phyloP scores from a whole-genome alignment of 2,329 filamentous ascomycete genomes.

The Calonectria henricotiae region DNA sequence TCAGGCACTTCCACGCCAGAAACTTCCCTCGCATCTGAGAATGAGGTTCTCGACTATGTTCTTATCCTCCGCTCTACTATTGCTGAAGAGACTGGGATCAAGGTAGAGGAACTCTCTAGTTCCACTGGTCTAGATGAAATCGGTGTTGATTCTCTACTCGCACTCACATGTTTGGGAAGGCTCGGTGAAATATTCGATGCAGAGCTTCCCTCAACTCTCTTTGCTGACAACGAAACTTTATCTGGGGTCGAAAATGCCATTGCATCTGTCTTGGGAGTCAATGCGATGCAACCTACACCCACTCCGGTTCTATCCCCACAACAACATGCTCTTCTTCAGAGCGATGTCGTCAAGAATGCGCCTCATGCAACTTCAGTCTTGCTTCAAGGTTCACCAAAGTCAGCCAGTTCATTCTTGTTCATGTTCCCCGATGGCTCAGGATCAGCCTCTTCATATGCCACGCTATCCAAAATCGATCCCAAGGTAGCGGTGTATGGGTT shows the following conservation, averaged over 20 bases:
- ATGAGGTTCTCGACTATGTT: constrained; percentile 30
- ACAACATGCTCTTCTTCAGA: not conserved
- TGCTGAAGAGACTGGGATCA: constrained; percentile 45
- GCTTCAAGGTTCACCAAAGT: constrained; percentile 42
- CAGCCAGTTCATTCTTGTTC: constrained; percentile 42
- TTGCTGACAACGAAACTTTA: constrained; percentile 43
- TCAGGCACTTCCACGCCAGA: constrained; percentile 63
- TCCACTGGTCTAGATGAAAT: constrained; percentile 43
- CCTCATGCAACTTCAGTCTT: constrained; percentile 49
- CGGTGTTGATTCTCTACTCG: constrained; percentile 46
- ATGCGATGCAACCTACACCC: not conserved
- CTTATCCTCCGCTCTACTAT: constrained; percentile 40
- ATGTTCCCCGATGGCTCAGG: constrained; percentile 55
- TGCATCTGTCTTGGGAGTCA: constrained; percentile 20
- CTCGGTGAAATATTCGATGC: constrained; percentile 50
- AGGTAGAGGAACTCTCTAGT: constrained; percentile 37
- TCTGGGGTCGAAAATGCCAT: constrained; percentile 44
- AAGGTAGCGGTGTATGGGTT: constrained; percentile 68
- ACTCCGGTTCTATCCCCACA: not conserved
- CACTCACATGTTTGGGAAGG: constrained; percentile 41
- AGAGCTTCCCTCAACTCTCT: constrained; percentile 41
- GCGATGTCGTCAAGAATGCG: constrained; percentile 32
- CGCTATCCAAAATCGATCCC: constrained; percentile 59
- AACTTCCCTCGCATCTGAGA: constrained; percentile 41
- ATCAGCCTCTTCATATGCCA: constrained; percentile 52